Conservation (phyloP, 345 rosid genomes). For the Triadica sebifera region DNA sequence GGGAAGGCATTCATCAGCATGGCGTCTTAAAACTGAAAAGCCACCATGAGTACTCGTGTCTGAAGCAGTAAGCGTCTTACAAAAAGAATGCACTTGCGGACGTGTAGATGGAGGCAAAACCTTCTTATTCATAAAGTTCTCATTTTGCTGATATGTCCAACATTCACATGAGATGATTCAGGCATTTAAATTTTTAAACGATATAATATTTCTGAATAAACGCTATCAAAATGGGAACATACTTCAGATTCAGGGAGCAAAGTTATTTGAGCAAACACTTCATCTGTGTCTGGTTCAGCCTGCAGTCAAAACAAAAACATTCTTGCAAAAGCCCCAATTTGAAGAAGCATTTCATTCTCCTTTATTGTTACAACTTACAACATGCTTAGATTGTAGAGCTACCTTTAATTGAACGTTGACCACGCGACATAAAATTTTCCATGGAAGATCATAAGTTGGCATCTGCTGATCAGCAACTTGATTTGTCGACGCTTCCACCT, state of each 20-base stretch:
- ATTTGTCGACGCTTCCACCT: conserved; percentile 86
- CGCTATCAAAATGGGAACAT: not conserved
- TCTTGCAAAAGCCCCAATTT: not conserved
- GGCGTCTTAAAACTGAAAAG: conserved; percentile 26
- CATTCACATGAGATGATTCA: not conserved
- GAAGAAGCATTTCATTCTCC: not conserved
- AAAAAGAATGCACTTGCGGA: conserved; percentile 47
- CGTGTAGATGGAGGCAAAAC: conserved; percentile 52
- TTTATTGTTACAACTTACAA: no score
- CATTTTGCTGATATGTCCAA: conserved; percentile 46
- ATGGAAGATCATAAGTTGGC: conserved; percentile 69
- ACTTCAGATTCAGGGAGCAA: conserved; percentile 56
- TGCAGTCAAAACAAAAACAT: conserved; percentile 19
- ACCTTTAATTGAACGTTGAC: conserved; percentile 73
- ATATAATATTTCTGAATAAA: not conserved
- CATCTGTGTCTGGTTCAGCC: conserved; percentile 90
- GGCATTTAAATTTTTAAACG: not conserved
- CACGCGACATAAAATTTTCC: conserved; percentile 73
- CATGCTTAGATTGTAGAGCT: not conserved
- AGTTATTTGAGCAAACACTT: conserved; percentile 81
- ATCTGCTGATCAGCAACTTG: conserved; percentile 74
- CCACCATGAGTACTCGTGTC: no score
- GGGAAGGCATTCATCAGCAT: conserved; percentile 87
- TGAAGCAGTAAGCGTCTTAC: no score
- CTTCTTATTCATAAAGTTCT: conserved; percentile 48